Conservation (phyloP, 305 asterid species). For the Stenogyne calaminthoides region DNA sequence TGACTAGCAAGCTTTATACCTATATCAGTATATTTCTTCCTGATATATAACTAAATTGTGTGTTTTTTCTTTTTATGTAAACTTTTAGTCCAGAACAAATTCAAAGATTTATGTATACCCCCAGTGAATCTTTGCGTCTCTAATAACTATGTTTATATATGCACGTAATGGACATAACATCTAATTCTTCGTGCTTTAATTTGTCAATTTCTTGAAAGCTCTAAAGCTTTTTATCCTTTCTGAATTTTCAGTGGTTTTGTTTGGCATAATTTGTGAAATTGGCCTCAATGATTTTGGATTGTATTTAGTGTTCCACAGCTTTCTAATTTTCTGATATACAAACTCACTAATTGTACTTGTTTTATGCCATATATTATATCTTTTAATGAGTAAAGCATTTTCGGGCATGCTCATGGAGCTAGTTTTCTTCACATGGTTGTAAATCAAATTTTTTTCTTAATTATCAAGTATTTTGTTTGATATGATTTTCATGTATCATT, state of each 20-base stretch:
- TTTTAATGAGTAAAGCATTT: conserved; percentile 5
- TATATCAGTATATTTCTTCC: conserved; percentile 4
- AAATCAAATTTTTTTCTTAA: conserved; percentile 5
- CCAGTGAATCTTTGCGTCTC: too few relatives aligned
- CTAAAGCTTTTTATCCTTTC: neutral
- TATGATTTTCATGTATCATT: conserved; percentile 27
- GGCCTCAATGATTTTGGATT: conserved; percentile 11
- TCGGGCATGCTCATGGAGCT: conserved; percentile 27
- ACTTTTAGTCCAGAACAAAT: neutral
- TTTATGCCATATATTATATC: neutral
- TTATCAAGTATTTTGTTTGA: conserved; percentile 22
- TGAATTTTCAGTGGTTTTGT: conserved; percentile 11
- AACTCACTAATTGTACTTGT: neutral
- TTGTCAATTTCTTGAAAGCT: neutral
- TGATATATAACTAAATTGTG: neutral
- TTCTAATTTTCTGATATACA: neutral
- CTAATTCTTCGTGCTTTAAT: neutral
- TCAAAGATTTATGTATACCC: neutral
- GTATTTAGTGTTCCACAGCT: neutral
- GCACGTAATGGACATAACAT: too few relatives aligned
- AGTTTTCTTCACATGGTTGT: conserved; percentile 20
- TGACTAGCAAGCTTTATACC: neutral
- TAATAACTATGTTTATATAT: neutral
- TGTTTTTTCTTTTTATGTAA: neutral
- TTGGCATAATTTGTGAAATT: neutral